phyloP scores from a whole-genome alignment of 73 alveolate genomes.

The Effrenium voratum region DNA sequence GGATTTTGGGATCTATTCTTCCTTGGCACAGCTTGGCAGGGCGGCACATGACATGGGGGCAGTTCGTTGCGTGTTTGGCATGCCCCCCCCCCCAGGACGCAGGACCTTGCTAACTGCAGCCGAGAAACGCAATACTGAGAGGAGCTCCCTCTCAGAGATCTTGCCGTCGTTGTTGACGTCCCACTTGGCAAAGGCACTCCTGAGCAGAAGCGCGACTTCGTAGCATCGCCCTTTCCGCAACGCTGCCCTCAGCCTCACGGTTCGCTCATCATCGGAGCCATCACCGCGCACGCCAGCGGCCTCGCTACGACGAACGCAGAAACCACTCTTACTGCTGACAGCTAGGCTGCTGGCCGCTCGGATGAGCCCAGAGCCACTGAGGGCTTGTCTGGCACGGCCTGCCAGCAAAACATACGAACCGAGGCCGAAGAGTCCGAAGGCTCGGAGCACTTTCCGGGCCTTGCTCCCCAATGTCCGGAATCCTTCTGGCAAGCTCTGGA shows the following conservation, averaged over 20 bases:
- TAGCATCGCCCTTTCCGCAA: no score
- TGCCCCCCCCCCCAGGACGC: no score
- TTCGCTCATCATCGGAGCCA: constrained; percentile 49
- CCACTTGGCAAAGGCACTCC: constrained; percentile 61
- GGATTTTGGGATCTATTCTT: constrained; percentile 57
- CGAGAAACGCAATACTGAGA: constrained; percentile 34
- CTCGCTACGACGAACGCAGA: not conserved
- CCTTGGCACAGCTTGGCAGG: no score
- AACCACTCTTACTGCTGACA: not conserved
- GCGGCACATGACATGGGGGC: no score
- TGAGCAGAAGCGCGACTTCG: no score
- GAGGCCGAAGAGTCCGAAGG: not conserved
- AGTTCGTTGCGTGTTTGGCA: no score
- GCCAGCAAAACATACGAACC: not conserved
- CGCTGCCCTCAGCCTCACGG: not conserved
- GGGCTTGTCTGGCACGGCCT: not conserved
- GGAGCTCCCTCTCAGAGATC: constrained; percentile 79
- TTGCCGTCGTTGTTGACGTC: constrained; percentile 82
- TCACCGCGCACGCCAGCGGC: constrained; percentile 57
- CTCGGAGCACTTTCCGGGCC: not conserved
- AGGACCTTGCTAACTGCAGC: not conserved
- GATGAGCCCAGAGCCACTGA: constrained; percentile 54
- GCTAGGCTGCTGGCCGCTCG: constrained; percentile 39
- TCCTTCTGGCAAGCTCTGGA: constrained; percentile 51
- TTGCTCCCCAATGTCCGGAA: constrained; percentile 74